phyloP scores from a whole-genome alignment of 257 asterid species.

The Marsdenia floribunda region DNA sequence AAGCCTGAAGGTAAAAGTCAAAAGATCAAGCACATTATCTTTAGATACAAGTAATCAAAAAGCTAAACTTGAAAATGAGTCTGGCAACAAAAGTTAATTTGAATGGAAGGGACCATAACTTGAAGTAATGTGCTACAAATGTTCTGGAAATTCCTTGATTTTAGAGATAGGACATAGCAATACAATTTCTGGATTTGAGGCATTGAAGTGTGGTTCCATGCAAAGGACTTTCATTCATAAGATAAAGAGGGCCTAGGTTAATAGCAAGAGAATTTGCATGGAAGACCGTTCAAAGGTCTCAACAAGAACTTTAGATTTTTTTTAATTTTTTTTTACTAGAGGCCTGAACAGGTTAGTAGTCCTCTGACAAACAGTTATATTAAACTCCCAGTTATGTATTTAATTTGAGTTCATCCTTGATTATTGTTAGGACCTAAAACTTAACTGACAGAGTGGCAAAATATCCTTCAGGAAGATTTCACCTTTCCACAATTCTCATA shows the following conservation, averaged over 20 bases:
- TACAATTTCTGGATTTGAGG: neutral
- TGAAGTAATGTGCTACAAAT: neutral
- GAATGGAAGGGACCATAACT: neutral
- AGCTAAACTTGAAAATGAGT: neutral
- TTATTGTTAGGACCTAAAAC: neutral
- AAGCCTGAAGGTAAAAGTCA: neutral
- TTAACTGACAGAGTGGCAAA: neutral
- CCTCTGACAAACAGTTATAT: neutral
- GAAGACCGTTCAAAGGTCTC: neutral
- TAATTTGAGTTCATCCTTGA: neutral
- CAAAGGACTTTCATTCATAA: neutral
- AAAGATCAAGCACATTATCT: neutral
- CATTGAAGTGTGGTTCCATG: neutral
- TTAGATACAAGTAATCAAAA: neutral
- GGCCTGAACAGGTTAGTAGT: neutral
- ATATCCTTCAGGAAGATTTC: neutral
- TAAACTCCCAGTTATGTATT: neutral
- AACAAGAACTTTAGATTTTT: neutral
- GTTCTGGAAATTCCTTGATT: neutral
- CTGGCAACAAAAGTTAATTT: neutral
- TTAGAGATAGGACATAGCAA: neutral
- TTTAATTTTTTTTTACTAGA: neutral
- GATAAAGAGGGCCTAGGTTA: neutral
- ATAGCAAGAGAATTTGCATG: neutral
- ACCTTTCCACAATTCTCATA: conserved; percentile 86